phyloP scores from a whole-genome alignment of 1,284 basidiomycete genomes.

The Cryptococcus sp. region DNA sequence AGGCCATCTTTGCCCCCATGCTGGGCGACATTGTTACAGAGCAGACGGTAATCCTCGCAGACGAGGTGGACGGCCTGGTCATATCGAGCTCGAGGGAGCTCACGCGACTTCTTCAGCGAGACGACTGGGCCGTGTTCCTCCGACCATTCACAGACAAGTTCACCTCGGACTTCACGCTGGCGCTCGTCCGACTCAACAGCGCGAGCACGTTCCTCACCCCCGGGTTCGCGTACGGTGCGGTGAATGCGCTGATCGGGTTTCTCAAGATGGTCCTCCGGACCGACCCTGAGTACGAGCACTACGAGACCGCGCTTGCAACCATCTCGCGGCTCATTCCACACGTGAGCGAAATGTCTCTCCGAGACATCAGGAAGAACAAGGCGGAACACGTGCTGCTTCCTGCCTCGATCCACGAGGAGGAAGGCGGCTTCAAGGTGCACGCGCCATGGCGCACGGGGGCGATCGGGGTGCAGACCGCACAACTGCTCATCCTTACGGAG shows the following conservation, averaged over 20 bases:
- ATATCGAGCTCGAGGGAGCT: slow-evolving; percentile 59
- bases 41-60: slow-evolving; percentile 51
- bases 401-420: slow-evolving; percentile 53
- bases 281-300: slow-evolving; percentile 54
- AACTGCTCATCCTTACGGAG: slow-evolving; percentile 65
- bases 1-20: slow-evolving; percentile 34
- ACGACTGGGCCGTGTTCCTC: slow-evolving; percentile 64
- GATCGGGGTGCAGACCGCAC: slow-evolving; percentile 65
- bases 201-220: slow-evolving; percentile 60
- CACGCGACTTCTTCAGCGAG: slow-evolving; percentile 67
- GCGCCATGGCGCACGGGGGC: slow-evolving; percentile 55
- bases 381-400: slow-evolving; percentile 68
- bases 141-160: slow-evolving; percentile 64
- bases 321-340: slow-evolving; percentile 60
- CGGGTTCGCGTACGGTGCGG: slow-evolving; percentile 61
- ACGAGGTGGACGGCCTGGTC: slow-evolving; percentile 58
- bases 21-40: slow-evolving; percentile 23
- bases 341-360: slow-evolving; percentile 68
- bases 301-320: slow-evolving; percentile 58
- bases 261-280: slow-evolving; percentile 59
- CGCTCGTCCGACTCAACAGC: slow-evolving; percentile 56
- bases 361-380: slow-evolving; percentile 70
- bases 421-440: slow-evolving; percentile 52
- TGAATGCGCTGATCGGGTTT: slow-evolving; percentile 68
- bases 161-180: slow-evolving; percentile 54